Evolutionary conservation across 2,329 filamentous ascomycete genomes (phyloP).

Genomic region (Aspergillus thermomutatus): DNA sequence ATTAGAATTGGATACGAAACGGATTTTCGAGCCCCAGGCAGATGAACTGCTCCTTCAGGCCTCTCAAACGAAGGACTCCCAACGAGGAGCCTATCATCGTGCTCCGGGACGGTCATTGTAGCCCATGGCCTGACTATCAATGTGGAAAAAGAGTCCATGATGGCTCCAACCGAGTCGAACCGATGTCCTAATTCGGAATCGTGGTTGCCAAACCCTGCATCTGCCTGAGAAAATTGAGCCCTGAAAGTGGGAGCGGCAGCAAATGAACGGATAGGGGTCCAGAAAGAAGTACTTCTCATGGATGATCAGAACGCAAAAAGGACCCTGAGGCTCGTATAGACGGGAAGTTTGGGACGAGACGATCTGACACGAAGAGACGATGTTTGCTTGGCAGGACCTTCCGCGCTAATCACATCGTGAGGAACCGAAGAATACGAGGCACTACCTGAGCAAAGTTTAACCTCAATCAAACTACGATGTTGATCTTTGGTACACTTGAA

Average conservation of each 20-base stretch:
- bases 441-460: background rate
- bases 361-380: background rate
- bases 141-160: background rate
- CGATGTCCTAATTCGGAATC: background rate
- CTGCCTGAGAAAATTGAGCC: background rate
- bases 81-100: background rate
- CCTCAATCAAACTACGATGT: background rate
- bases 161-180: background rate
- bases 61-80: background rate
- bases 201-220: background rate
- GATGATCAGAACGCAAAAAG: background rate
- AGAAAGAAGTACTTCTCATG: background rate
- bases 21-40: background rate
- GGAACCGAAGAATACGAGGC: background rate
- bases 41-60: background rate
- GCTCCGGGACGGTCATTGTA: background rate
- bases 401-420: background rate
- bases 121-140: background rate
- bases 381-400: background rate
- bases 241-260: background rate
- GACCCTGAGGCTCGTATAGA: background rate
- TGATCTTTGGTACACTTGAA: background rate
- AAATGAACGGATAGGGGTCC: background rate
- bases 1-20: background rate
- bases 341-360: background rate